Evolutionary conservation across 306 rosid species (phyloP), one percentile per base, ranked within the genome.

Genomic region (Lathyrus sativus): DNA sequence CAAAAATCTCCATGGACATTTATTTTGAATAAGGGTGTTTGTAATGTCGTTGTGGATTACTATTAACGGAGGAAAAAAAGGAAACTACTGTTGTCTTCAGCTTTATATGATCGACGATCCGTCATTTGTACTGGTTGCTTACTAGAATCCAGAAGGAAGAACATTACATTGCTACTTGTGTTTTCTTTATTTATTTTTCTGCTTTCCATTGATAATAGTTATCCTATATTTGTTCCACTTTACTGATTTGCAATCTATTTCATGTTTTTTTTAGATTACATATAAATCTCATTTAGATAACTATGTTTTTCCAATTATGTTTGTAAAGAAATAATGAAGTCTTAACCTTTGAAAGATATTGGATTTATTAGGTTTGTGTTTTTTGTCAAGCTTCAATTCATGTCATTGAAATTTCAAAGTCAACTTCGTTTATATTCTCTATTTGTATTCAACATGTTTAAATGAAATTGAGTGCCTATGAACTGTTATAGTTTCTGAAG

Each of bases 401-500:
- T 2, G 11, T 41, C 13, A 9, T 41, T 41, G 45, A 41, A 41
- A 11, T 41, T 42, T 11, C 14, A 11, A 42, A 42, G n/a, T 11
- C 46, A 42, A 42, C 0, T 42, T 45, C 6, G 51, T 45, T 45
- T 45, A 45, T 42, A 11, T 10, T 42, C 37, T 44, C 11, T 46
- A 11, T 7, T 43, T 65, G n/a, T 68, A 14, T 43, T 58, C 48
- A 9, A 43, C 39, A 31, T 67, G 9, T 22, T 33, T 35, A 7
- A 37, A 53, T 24, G 55, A 14, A 67, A n/a, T 33, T 61, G 48
- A 0, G 41, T 48, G 50, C 38, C 64, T 49, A 49, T 31, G 35
- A n/a, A 71, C 39, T 48, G 39, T n/a, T 62, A 2, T 72, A 55
- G 43, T 62, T 72, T 50, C 5, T 39, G 19, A 29, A 39, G 5